These are phyloP conservation scores for Pleurotus djamor DNA, from an alignment of 768 basidiomycete genomes.

Conservation along the genomic window DNA sequence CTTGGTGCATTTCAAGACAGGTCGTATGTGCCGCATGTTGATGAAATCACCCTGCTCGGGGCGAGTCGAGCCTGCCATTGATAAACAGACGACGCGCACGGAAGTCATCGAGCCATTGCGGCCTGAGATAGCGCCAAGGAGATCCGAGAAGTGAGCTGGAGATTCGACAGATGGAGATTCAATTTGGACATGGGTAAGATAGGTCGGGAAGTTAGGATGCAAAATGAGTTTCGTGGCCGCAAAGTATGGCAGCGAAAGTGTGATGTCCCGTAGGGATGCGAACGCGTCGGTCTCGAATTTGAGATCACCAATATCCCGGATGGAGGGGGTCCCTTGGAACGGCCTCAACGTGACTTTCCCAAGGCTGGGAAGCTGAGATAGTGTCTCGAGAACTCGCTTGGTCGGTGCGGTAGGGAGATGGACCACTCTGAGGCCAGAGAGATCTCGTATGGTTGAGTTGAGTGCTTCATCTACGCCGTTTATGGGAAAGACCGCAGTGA, in stretches of 20 bases:
- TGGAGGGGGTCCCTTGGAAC: constrained; percentile 39
- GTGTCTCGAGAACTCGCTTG: constrained; percentile 35
- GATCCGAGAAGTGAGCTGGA: constrained; percentile 34
- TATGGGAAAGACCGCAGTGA: constrained; percentile 38
- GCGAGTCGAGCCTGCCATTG: not conserved
- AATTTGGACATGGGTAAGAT: constrained; percentile 47
- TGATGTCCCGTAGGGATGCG: constrained; percentile 50
- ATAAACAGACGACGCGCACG: constrained; percentile 12
- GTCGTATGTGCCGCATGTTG: constrained; percentile 11
- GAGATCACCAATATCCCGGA: constrained; percentile 34
- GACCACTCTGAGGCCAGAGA: constrained; percentile 43
- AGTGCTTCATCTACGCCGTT: constrained; percentile 37
- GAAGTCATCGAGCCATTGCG: constrained; percentile 45
- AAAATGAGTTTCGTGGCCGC: constrained; percentile 44
- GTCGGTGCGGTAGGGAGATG: constrained; percentile 51
- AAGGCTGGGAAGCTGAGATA: constrained; percentile 42
- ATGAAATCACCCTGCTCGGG: constrained; percentile 12
- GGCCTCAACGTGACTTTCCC: constrained; percentile 46
- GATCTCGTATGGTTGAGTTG: constrained; percentile 30
- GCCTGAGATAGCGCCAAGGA: constrained; percentile 42
- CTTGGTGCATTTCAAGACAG: constrained; percentile 13
- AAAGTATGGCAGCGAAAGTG: constrained; percentile 38
- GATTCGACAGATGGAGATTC: constrained; percentile 45
- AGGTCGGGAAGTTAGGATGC: constrained; percentile 39
- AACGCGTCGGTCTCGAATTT: constrained; percentile 55